A percentile compares a stretch with the other conserved stretches of the same genome.
Evolutionary conservation across 169 alveolate species (phyloP).

Genomic region (Plasmodium cynomolgi): DNA sequence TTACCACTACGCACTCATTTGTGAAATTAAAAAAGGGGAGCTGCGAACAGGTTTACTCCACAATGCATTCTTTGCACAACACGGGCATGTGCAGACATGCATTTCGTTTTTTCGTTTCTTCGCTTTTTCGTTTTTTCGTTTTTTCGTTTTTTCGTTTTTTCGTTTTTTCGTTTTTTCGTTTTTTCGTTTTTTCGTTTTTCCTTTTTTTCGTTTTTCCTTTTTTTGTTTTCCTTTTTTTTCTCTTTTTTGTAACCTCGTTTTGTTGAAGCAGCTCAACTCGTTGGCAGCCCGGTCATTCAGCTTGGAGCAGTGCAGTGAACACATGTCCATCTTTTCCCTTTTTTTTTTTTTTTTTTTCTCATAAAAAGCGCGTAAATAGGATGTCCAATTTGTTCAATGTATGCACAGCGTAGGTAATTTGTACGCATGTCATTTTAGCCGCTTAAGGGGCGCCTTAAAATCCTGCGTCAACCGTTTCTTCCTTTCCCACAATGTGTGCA

Average conservation of each 20-base stretch:
- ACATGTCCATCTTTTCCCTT: constrained; percentile 34
- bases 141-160: background rate
- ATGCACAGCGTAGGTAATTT: background rate
- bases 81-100: background rate
- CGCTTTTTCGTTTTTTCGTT: background rate
- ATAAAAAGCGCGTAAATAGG: background rate
- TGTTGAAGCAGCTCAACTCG: constrained; percentile 23
- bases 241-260: constrained; percentile 14
- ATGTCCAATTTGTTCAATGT: background rate
- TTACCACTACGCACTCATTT: background rate
- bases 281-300: constrained; percentile 19
- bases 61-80: background rate
- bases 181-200: too few relatives aligned
- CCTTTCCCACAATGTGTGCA: background rate
- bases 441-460: background rate
- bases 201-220: too few relatives aligned
- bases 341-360: background rate
- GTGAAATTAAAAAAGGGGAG: background rate
- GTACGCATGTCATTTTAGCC: background rate
- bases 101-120: background rate
- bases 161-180: too few relatives aligned
- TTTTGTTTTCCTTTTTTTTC: background rate
- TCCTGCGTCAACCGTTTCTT: background rate
- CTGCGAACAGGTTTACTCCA: background rate
- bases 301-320: constrained; percentile 1